Evolutionary conservation across 805 yeast genomes (phyloP).

Genomic region (Sporopachydermia quercuum): DNA sequence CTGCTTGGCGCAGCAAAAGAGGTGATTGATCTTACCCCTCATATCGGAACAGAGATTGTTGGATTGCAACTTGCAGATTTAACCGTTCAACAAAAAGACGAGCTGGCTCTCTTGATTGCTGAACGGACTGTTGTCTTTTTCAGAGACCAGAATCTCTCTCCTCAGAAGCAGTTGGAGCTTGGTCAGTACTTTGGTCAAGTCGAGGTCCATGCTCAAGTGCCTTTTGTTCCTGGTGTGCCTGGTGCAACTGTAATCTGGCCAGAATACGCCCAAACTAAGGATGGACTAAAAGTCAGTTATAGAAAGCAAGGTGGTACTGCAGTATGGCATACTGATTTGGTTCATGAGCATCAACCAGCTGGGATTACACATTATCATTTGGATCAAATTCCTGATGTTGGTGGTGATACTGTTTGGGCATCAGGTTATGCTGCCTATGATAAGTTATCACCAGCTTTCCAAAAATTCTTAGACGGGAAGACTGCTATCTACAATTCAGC

Average conservation of each 20-base stretch:
- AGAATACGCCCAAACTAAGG: conserved; percentile 18
- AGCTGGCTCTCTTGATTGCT: conserved; percentile 31
- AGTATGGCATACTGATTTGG: conserved; percentile 39
- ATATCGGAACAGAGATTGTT: conserved; percentile 34
- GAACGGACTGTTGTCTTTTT: conserved; percentile 38
- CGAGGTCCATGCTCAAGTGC: conserved; percentile 25
- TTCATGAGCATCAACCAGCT: conserved; percentile 42
- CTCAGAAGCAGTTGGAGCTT: conserved; percentile 27
- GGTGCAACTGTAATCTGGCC: conserved; percentile 28
- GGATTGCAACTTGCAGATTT: conserved; percentile 32
- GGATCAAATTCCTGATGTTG: conserved; percentile 33
- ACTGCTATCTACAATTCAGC: conserved; percentile 30
- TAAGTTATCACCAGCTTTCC: conserved; percentile 35
- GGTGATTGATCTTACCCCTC: conserved; percentile 28
- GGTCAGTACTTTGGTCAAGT: conserved; percentile 33
- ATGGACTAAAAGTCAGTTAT: conserved; percentile 11
- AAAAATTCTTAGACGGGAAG: conserved; percentile 37
- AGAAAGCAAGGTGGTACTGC: conserved; percentile 15
- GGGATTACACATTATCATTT: conserved; percentile 39
- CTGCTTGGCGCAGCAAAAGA: conserved; percentile 26
- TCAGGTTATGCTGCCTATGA: conserved; percentile 47
- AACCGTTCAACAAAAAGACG: conserved; percentile 29
- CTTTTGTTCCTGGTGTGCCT: conserved; percentile 14
- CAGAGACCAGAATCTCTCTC: conserved; percentile 30
- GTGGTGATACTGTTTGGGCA: conserved; percentile 47